Base-by-base conservation (phyloP, 177 flowering plant species). In the Vitis hybrid region DNA sequence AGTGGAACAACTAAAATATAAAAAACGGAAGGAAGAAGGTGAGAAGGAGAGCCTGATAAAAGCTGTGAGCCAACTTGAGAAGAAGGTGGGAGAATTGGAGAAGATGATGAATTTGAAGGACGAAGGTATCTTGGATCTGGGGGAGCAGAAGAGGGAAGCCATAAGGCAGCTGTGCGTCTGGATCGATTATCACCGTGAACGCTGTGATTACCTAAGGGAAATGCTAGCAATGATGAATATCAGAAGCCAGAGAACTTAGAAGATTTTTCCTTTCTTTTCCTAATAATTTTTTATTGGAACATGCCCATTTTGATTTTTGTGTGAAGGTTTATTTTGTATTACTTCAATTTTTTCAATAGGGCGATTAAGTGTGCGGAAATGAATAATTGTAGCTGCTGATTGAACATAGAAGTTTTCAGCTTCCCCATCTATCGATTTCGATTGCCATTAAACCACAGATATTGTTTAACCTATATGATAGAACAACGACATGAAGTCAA, bases 121-220 rank as follows among this genome's bases (percentile, higher is more conserved):
- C 4, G 82, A 73, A 12, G 84, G 79, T 19, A 70, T 86, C 9
- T 19, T 68, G 72, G 82, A 68, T 12, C 74, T 88, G 9, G 83
- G 82, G 50, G 91, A 89, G 64, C 93, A 89, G 83, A 93, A 93
- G 76, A 79, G 81, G 59, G 97, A 91, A 52, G 98, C 93, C 60
- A 93, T 93, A 15, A 83, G 89, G 80, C 98, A 93, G 77, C 74
- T 93, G 18, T 93, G 94, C 65, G 23, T 89, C 30, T 83, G 85
- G 87, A 82, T 87, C 14, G 97, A 91, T 52, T 86, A 91, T 77
- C 90, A 88, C 48, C 82, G 87, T 0, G 73, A 72, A 17, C 87
- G 86, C 5, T 77, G 64, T 32, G 88, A 86, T 69, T 71, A 78
- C 66, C 87, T 90, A 63, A 83, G 72, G 74, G 90, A 83, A 60